phyloP scores from a whole-genome alignment of 768 basidiomycete genomes.

The Pleurotus salmoneostramineus region DNA sequence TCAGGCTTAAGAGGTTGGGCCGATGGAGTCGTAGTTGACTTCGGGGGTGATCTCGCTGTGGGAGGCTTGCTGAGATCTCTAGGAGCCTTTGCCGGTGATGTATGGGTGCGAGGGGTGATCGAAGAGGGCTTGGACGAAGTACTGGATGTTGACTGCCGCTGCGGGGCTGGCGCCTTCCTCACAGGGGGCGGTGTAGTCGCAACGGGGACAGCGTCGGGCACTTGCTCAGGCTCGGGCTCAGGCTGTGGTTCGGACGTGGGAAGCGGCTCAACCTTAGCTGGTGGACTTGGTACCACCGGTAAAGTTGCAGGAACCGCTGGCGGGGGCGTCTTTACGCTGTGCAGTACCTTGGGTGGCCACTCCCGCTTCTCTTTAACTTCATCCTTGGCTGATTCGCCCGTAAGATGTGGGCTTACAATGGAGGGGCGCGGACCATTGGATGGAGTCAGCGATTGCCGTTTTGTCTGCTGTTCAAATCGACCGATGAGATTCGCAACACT shows the following conservation, averaged over 20 bases:
- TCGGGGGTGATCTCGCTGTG: constrained; percentile 14
- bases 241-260: neutral
- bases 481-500: constrained; percentile 91
- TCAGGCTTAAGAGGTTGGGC: constrained; percentile 28
- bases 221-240: neutral
- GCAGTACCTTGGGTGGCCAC: constrained; percentile 63
- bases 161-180: neutral
- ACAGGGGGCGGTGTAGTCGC: neutral
- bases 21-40: constrained; percentile 14
- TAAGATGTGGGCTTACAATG: constrained; percentile 63
- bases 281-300: constrained; percentile 14
- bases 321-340: constrained; percentile 28
- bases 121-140: constrained; percentile 1
- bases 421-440: constrained; percentile 37
- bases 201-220: neutral
- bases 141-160: neutral
- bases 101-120: constrained; percentile 1
- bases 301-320: constrained; percentile 27
- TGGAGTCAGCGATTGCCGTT: constrained; percentile 43
- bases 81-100: neutral
- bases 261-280: neutral
- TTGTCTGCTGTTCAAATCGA: constrained; percentile 79
- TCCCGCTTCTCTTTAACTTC: constrained; percentile 70
- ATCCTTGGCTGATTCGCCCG: constrained; percentile 62
- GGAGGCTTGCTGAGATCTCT: neutral